A percentile compares a stretch with the other conserved stretches of the same genome.
phyloP scores from a whole-genome alignment of 176 grass and related monocot species.

The Areca catechu region DNA sequence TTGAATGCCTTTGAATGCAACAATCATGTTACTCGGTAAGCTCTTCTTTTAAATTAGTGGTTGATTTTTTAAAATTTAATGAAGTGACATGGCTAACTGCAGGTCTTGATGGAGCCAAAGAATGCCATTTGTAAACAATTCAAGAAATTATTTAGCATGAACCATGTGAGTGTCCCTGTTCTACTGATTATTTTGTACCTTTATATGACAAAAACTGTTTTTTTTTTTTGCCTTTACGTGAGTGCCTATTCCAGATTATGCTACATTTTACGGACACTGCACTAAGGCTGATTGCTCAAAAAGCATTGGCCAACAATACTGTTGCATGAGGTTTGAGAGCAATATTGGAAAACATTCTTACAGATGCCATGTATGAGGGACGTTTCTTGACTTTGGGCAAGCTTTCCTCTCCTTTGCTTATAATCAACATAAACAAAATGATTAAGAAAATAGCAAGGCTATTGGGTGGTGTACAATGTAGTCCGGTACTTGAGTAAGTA shows the following conservation, averaged over 20 bases:
- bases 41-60: too few relatives aligned
- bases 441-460: too few relatives aligned
- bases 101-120: conserved; percentile 86
- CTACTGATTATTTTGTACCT: neutral
- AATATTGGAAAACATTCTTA: conserved; percentile 95
- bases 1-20: too few relatives aligned
- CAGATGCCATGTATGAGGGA: conserved; percentile 98
- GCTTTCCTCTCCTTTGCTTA: too few relatives aligned
- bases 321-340: conserved; percentile 85
- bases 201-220: conserved; percentile 2
- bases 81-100: conserved; percentile 2
- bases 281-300: conserved; percentile 80
- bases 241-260: conserved; percentile 60
- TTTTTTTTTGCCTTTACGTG: too few relatives aligned
- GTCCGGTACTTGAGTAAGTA: too few relatives aligned
- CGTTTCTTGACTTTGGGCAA: neutral
- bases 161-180: conserved; percentile 51
- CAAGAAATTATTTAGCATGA: conserved; percentile 96
- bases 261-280: conserved; percentile 78
- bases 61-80: too few relatives aligned
- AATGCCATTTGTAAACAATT: conserved; percentile 94
- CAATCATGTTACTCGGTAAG: too few relatives aligned
- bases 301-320: conserved; percentile 85
- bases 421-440: too few relatives aligned
- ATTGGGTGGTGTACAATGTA: too few relatives aligned